phyloP scores from a whole-genome alignment of 495 filamentous ascomycete species.

The Chaetomium tenue region DNA sequence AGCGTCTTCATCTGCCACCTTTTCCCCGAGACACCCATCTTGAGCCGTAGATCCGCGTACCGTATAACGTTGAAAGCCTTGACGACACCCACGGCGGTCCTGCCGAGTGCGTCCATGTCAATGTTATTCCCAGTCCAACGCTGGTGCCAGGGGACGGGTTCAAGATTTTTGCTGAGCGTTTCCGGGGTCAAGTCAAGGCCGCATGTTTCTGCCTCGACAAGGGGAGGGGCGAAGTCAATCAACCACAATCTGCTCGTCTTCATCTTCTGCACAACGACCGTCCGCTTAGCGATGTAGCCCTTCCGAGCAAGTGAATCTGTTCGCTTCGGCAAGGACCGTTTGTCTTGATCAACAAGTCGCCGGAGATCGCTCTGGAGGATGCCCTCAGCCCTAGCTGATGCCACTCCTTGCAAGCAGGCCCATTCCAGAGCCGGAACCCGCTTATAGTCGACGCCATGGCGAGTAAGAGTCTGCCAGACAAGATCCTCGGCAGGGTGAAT shows the following conservation, averaged over 20 bases:
- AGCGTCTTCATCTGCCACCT: conserved; percentile 65
- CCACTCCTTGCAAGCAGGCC: conserved; percentile 74
- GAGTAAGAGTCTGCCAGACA: conserved; percentile 75
- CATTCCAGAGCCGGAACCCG: conserved; percentile 68
- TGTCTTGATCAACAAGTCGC: conserved; percentile 76
- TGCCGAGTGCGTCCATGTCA: conserved; percentile 50
- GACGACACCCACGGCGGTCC: conserved; percentile 48
- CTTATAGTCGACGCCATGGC: conserved; percentile 72
- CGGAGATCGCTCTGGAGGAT: conserved; percentile 79
- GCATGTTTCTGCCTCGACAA: conserved; percentile 38
- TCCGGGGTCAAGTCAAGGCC: conserved; percentile 35
- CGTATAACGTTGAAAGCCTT: conserved; percentile 50
- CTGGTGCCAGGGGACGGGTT: conserved; percentile 46
- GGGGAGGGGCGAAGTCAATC: conserved; percentile 54
- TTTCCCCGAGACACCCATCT: conserved; percentile 57
- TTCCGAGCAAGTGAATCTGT: conserved; percentile 71
- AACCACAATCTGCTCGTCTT: conserved; percentile 70
- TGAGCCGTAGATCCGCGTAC: conserved; percentile 60
- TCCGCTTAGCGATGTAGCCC: conserved; percentile 82
- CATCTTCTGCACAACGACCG: conserved; percentile 59
- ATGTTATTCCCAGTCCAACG: conserved; percentile 54
- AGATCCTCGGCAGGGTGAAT: conserved; percentile 45
- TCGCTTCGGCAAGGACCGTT: conserved; percentile 78
- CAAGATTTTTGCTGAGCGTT: conserved; percentile 41
- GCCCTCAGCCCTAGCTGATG: conserved; percentile 63